phyloP scores from a whole-genome alignment of 1,284 basidiomycete species.

The Trichosporon inkin region DNA sequence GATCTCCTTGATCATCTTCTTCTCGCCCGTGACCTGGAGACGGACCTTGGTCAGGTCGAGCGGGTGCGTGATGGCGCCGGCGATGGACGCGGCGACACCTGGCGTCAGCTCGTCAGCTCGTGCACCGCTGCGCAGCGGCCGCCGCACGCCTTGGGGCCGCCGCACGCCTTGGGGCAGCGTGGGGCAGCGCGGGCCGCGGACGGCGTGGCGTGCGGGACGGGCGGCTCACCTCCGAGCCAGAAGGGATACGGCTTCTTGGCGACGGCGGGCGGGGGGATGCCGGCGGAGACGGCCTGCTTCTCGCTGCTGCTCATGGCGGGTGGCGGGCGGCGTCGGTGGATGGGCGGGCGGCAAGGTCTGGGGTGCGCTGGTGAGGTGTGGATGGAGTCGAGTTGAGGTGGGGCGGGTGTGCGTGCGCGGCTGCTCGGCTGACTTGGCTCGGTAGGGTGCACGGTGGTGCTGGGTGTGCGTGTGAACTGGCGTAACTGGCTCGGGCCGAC shows the following conservation, averaged over 20 bases:
- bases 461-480: too few species aligned
- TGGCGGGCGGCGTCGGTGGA: background rate
- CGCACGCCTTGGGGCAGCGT: too few species aligned
- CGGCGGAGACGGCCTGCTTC: background rate
- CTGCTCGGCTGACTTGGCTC: too few species aligned
- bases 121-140: too few species aligned
- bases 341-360: background rate
- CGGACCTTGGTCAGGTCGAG: constrained; percentile 84
- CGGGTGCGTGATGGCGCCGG: constrained; percentile 76
- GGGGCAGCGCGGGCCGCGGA: too few species aligned
- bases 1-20: constrained; percentile 73
- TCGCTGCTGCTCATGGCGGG: constrained; percentile 2
- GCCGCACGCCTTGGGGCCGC: too few species aligned
- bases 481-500: too few species aligned
- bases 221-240: constrained; percentile 66
- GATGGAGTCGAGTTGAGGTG: background rate
- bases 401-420: background rate
- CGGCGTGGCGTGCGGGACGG: background rate
- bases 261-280: constrained; percentile 8
- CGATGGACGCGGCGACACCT: constrained; percentile 74
- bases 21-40: constrained; percentile 79
- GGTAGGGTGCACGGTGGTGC: too few species aligned
- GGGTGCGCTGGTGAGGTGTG: background rate
- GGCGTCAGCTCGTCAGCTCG: constrained; percentile 1
- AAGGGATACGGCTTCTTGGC: constrained; percentile 64